phyloP scores from a whole-genome alignment of 2,329 filamentous ascomycete genomes.

The Leptographium galeiforme region DNA sequence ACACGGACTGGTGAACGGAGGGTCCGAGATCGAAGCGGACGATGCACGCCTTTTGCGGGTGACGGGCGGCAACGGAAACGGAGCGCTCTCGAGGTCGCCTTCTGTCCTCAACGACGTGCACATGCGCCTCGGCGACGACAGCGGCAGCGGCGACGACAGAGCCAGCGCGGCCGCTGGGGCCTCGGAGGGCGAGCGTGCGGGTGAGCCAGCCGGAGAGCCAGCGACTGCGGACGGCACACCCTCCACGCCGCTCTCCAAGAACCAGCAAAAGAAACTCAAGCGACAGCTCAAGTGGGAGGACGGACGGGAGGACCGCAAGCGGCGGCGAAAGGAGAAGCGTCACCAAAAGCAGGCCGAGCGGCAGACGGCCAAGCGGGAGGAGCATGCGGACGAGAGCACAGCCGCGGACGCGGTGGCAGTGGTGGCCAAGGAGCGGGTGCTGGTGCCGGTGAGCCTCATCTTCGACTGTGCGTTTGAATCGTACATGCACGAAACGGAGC shows the following conservation, averaged over 20 bases:
- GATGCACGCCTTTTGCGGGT: not conserved
- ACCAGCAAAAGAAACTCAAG: slow-evolving; percentile 66
- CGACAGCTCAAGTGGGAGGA: slow-evolving; percentile 65
- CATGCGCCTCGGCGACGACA: not conserved
- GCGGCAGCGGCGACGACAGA: not conserved
- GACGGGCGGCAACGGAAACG: too few relatives aligned
- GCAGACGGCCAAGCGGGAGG: slow-evolving; percentile 34
- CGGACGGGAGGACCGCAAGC: slow-evolving; percentile 44
- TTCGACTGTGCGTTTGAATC: slow-evolving; percentile 88
- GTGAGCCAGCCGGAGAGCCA: not conserved
- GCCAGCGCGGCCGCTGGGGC: not conserved
- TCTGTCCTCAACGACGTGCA: slow-evolving; percentile 2
- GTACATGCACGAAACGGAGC: slow-evolving; percentile 77
- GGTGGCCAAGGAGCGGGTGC: slow-evolving; percentile 5
- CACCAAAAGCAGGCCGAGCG: slow-evolving; percentile 32
- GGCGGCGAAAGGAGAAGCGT: slow-evolving; percentile 40
- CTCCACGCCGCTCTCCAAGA: slow-evolving; percentile 54
- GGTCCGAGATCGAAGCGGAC: not conserved
- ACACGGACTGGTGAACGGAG: not conserved
- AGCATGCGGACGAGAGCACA: slow-evolving; percentile 26
- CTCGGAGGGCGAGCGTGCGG: not conserved
- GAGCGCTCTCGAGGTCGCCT: not conserved
- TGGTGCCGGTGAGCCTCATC: slow-evolving; percentile 61
- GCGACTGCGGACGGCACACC: not conserved
- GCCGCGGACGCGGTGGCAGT: slow-evolving; percentile 18